Conservation (phyloP, 768 basidiomycete genomes). For the Crepidotus variabilis region DNA sequence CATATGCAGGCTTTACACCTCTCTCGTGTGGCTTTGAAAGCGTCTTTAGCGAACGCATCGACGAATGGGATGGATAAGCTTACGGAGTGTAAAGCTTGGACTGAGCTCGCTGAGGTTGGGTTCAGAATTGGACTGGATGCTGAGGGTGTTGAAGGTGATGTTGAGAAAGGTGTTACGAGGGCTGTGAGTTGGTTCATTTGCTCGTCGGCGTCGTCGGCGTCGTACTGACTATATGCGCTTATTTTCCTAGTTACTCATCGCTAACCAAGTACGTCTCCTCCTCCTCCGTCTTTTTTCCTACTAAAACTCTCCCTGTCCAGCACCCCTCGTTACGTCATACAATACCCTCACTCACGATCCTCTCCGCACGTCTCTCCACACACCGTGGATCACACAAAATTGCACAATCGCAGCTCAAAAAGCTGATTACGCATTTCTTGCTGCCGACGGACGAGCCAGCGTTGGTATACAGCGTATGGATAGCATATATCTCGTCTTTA, state of each 20-base stretch:
- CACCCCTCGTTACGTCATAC: conserved; percentile 64
- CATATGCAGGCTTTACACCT: conserved; percentile 54
- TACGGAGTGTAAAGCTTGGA: conserved; percentile 70
- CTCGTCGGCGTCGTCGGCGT: background rate
- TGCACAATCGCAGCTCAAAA: conserved; percentile 55
- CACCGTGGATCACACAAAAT: conserved; percentile 50
- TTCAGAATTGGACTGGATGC: conserved; percentile 47
- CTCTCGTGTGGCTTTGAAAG: conserved; percentile 52
- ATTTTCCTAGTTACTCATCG: conserved; percentile 40
- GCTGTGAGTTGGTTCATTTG: conserved; percentile 45
- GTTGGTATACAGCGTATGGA: conserved; percentile 49
- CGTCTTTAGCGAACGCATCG: conserved; percentile 43
- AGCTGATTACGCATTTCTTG: conserved; percentile 44
- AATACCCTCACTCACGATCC: conserved; percentile 53
- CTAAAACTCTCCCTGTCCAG: conserved; percentile 26
- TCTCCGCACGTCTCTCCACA: conserved; percentile 60
- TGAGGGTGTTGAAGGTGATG: conserved; percentile 55
- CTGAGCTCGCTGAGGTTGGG: conserved; percentile 65
- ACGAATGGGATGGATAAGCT: conserved; percentile 42
- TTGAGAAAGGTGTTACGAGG: conserved; percentile 66
- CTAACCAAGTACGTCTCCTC: conserved; percentile 48
- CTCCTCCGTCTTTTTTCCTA: background rate
- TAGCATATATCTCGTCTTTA: conserved; percentile 47
- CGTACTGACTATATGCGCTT: conserved; percentile 1
- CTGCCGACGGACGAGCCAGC: conserved; percentile 46